Conservation (phyloP, 306 rosid genomes). For the Trifolium repens region DNA sequence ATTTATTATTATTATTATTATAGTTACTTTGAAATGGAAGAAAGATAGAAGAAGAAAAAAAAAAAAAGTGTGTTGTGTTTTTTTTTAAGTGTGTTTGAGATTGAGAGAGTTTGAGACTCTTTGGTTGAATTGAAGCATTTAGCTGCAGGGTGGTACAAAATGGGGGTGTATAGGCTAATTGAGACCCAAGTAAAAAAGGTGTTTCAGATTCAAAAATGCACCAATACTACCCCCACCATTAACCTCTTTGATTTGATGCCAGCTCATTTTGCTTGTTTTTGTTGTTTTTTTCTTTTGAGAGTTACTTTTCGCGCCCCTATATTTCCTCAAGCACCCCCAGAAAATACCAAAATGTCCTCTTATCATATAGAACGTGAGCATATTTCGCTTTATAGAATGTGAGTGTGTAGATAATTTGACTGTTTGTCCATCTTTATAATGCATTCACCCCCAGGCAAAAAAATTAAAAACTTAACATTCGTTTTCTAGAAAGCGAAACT, state of each 20-base stretch:
- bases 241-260: conserved; percentile 20
- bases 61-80: background rate
- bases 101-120: background rate
- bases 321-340: no score
- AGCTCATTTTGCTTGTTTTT: conserved; percentile 15
- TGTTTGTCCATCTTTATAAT: no score
- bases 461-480: no score
- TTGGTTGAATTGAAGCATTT: conserved; percentile 22
- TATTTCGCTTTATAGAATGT: no score
- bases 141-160: conserved; percentile 22
- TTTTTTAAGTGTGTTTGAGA: background rate
- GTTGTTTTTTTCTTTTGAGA: background rate
- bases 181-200: conserved; percentile 28
- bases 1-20: conserved; percentile 11
- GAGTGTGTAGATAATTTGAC: no score
- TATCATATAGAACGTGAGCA: no score
- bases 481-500: no score
- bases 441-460: no score
- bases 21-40: conserved; percentile 8
- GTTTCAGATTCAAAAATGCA: conserved; percentile 34
- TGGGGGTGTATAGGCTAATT: conserved; percentile 28
- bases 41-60: background rate
- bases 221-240: conserved; percentile 36
- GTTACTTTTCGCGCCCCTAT: no score
- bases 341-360: no score